phyloP scores from a whole-genome alignment of 2,329 filamentous ascomycete species.

The Fragosphaeria purpurea region DNA sequence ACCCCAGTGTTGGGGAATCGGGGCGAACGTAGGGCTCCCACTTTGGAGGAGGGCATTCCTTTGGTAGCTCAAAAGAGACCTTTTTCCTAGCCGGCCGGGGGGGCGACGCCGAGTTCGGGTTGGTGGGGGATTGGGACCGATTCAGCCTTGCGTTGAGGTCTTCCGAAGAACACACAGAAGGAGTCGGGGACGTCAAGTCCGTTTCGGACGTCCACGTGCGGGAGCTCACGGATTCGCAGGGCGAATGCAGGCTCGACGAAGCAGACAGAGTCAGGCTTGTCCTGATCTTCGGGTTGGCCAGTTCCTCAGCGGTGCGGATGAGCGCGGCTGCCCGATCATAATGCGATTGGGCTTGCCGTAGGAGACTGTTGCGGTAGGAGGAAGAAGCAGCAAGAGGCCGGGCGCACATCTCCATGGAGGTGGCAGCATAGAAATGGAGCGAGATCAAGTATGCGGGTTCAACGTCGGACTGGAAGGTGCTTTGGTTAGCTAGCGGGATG shows the following conservation, averaged over 20 bases:
- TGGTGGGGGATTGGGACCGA: neutral
- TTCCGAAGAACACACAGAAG: constrained; percentile 31
- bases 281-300: constrained; percentile 23
- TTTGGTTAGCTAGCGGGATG: too few relatives aligned
- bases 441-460: constrained; percentile 48
- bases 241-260: constrained; percentile 33
- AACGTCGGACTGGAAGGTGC: constrained; percentile 18
- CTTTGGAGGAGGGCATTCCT: constrained; percentile 17
- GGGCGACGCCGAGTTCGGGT: constrained; percentile 4
- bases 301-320: constrained; percentile 36
- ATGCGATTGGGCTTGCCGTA: constrained; percentile 41
- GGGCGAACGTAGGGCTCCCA: constrained; percentile 44
- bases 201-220: constrained; percentile 32
- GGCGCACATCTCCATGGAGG: constrained; percentile 47
- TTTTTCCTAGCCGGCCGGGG: constrained; percentile 26
- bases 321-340: constrained; percentile 40
- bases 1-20: constrained; percentile 50
- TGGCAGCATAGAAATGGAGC: constrained; percentile 52
- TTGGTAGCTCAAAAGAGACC: constrained; percentile 33
- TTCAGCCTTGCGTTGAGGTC: constrained; percentile 19
- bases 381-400: constrained; percentile 36
- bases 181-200: constrained; percentile 35
- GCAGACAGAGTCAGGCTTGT: constrained; percentile 26
- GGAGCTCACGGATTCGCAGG: constrained; percentile 36
- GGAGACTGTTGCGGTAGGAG: constrained; percentile 34